Evolutionary conservation across 2,329 filamentous ascomycete genomes (phyloP), one percentile per base, ranked within the genome.

Genomic region (Microsporum audouinii): DNA sequence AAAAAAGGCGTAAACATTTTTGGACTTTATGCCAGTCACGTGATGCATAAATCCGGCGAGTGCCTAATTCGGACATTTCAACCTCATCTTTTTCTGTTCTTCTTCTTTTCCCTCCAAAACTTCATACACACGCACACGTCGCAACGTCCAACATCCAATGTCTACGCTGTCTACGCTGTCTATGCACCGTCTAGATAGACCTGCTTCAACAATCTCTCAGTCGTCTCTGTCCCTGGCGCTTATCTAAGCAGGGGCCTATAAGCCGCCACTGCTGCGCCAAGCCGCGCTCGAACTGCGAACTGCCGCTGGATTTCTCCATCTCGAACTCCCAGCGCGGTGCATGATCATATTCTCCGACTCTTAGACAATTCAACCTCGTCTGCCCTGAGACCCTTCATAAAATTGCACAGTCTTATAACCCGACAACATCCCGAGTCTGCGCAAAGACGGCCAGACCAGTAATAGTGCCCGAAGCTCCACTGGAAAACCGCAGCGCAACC

Each of bases 271-370:
- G 51, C 31, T 55, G 51, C 51, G 51, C 51, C 51, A 55, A 55
- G 51, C 51, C 51, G 51, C 51, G 51, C 51, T 55, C 39, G 33
- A 31, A 36, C 51, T 55, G 33, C 51, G 51, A 55, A 55, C 51
- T 55, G 51, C 51, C 51, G 51, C 51, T 55, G 23, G n/a, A 55
- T 53, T 51, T 55, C 51, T 55, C 51, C 51, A 55, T 38, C 51
- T 36, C n/a, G 51, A 55, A 55, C 51, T 55, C 23, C 51, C 45
- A 34, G 10, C 33, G 51, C 51, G 33, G 31, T 55, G 29, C 14
- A 36, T 55, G 51, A 23, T 29, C 51, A 55, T 55, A 34, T 55
- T 55, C 51, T 55, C 51, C 51, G 51, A 36, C 51, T 55, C 51
- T 5, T 31, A 55, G 51, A 55, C 33, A 55, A 23, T 31, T 8